phyloP scores from a whole-genome alignment of 495 filamentous ascomycete genomes.

The Penicillium coprophilum region DNA sequence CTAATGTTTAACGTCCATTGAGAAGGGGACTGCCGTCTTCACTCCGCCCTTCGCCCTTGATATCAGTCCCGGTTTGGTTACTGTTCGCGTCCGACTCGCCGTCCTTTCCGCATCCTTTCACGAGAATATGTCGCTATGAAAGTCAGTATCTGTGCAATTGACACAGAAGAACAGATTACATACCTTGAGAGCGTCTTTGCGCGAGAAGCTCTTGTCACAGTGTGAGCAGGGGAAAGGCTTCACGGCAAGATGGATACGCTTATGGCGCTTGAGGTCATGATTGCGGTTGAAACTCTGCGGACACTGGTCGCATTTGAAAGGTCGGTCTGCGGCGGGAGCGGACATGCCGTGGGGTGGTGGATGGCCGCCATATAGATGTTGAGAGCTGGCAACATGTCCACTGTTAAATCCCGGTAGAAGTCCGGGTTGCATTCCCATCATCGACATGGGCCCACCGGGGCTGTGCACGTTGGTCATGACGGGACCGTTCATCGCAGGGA shows the following conservation, averaged over 20 bases:
- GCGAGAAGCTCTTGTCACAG: conserved; percentile 95
- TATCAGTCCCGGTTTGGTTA: conserved; percentile 11
- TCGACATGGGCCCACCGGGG: conserved; percentile 65
- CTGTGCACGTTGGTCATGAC: conserved; percentile 77
- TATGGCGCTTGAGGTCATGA: conserved; percentile 94
- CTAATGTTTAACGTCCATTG: conserved; percentile 21
- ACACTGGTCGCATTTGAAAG: conserved; percentile 93
- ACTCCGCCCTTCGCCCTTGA: conserved; percentile 26
- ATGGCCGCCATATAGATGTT: conserved; percentile 54
- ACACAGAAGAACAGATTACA: conserved; percentile 19
- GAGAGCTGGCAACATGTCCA: conserved; percentile 55
- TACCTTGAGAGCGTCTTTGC: conserved; percentile 98
- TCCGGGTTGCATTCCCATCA: conserved; percentile 62
- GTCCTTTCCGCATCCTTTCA: conserved; percentile 82
- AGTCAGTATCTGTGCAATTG: conserved; percentile 12
- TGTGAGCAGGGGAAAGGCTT: conserved; percentile 92
- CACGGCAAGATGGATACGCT: conserved; percentile 89
- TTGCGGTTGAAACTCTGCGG: conserved; percentile 94
- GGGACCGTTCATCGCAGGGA: conserved; percentile 63
- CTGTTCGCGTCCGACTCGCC: conserved; percentile 27
- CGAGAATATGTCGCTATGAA: conserved; percentile 81
- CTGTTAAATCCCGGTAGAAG: conserved; percentile 54
- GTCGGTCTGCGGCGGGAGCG: conserved; percentile 67
- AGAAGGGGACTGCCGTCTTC: conserved; percentile 29
- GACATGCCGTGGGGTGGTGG: conserved; percentile 43